Base-by-base conservation (phyloP, 345 rosid genomes). In the Murraya koenigii region DNA sequence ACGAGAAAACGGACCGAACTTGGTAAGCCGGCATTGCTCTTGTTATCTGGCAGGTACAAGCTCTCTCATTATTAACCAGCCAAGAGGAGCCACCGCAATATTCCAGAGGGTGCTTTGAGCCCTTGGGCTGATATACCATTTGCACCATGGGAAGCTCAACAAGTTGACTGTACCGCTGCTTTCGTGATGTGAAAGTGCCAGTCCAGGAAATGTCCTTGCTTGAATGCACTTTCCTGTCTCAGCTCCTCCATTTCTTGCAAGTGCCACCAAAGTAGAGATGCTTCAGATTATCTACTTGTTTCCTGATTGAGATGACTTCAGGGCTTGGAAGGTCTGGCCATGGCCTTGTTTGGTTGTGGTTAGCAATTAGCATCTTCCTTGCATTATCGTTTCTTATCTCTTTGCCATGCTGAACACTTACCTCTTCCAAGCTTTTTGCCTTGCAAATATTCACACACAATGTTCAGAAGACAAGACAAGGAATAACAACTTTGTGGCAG, bases 191-290 rank as follows among this genome's bases (percentile, higher is more conserved):
- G 75, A 56, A 22, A 33, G 22, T 55, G 22, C 65, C 22, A 56
- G 36, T 6, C 65, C 33, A 10, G 38, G 38, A 60, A 14, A 39
- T 25, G 58, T 22, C 44, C 39, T 20, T 38, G 66, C 35, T 23
- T 36, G 33, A 36, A 58, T n/a, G 54, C 66, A 59, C 52, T 59
- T 56, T 25, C 49, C 33, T 23, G 54, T 25, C 22, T 23, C 55
- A 38, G 66, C 28, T 32, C 75, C 75, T 54, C 75, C 63, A 71
- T 71, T 55, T 71, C 75, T 55, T 72, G 54, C 74, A 30, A 20
- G 23, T 8, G 14, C 35, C 75, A 32, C 66, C 52, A 25, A 71
- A 49, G 30, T 30, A 8, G 8, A 32, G 41, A 23, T 58, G 33
- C 20, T 72, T 58, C 32, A 58, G 64, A 25, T 7, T 32, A 35